phyloP scores from a whole-genome alignment of 2,329 filamentous ascomycete genomes.

The Shiraia sp. region DNA sequence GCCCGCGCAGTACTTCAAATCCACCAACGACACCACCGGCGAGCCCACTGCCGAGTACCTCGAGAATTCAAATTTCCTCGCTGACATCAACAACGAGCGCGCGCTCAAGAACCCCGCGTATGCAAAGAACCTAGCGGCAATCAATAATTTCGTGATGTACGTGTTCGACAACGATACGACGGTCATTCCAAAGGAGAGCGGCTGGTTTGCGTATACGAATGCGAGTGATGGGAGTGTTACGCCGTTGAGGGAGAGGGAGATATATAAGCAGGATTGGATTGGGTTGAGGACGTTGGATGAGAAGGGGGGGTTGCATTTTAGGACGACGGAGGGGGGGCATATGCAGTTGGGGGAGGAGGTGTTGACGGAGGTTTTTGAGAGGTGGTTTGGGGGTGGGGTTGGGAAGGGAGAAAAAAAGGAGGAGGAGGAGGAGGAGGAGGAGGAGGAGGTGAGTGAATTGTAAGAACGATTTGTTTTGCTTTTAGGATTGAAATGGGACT shows the following conservation, averaged over 20 bases:
- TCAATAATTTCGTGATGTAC: slow-evolving; percentile 86
- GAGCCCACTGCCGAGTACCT: slow-evolving; percentile 67
- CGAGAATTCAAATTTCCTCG: slow-evolving; percentile 81
- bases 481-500: no score
- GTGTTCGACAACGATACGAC: slow-evolving; percentile 85
- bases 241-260: slow-evolving; percentile 66
- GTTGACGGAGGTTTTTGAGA: slow-evolving; percentile 66
- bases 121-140: slow-evolving; percentile 65
- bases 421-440: slow-evolving; percentile 3
- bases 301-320: slow-evolving; percentile 77
- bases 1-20: slow-evolving; percentile 92
- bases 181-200: slow-evolving; percentile 85
- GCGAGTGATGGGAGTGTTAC: slow-evolving; percentile 64
- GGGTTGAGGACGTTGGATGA: slow-evolving; percentile 79
- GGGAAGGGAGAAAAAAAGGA: slow-evolving; percentile 8
- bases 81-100: slow-evolving; percentile 96
- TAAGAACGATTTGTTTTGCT: slow-evolving; percentile 17
- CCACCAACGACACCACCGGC: slow-evolving; percentile 63
- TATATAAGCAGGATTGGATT: slow-evolving; percentile 94
- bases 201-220: slow-evolving; percentile 85
- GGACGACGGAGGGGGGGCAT: slow-evolving; percentile 73
- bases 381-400: slow-evolving; percentile 61
- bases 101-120: slow-evolving; percentile 73
- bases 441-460: slow-evolving; percentile 34
- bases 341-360: slow-evolving; percentile 75